Evolutionary conservation across 768 basidiomycete genomes (phyloP).

Genomic region (Suillus placidus): DNA sequence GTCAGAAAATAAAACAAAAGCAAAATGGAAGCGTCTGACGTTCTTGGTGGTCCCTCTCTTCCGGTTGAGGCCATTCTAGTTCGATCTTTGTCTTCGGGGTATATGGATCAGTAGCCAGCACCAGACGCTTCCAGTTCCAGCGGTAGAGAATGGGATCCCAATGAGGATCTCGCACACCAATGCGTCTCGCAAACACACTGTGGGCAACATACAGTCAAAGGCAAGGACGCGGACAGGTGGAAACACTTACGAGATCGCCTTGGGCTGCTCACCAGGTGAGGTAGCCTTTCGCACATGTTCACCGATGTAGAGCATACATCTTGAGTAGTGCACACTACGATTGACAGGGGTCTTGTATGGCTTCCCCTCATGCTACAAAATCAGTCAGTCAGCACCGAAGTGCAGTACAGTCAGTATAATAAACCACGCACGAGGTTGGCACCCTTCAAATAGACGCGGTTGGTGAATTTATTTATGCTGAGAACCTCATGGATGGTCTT

Average conservation of each 20-base stretch:
- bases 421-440: slow-evolving; percentile 33
- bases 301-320: slow-evolving; percentile 78
- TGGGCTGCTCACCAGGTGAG: slow-evolving; percentile 38
- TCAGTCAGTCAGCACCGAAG: slow-evolving; percentile 4
- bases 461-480: slow-evolving; percentile 73
- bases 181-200: slow-evolving; percentile 78
- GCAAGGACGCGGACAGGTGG: slow-evolving; percentile 1
- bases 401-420: neutral
- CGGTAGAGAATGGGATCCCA: slow-evolving; percentile 59
- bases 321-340: slow-evolving; percentile 67
- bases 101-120: slow-evolving; percentile 62
- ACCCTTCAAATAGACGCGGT: slow-evolving; percentile 61
- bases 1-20: neutral
- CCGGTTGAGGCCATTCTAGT: slow-evolving; percentile 73
- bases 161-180: slow-evolving; percentile 60
- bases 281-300: slow-evolving; percentile 59
- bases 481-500: slow-evolving; percentile 68
- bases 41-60: slow-evolving; percentile 40
- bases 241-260: slow-evolving; percentile 48
- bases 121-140: slow-evolving; percentile 76
- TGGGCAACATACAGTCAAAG: slow-evolving; percentile 5
- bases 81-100: slow-evolving; percentile 50
- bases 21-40: slow-evolving; percentile 15
- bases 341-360: slow-evolving; percentile 28
- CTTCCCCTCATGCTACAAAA: slow-evolving; percentile 21